phyloP scores from a whole-genome alignment of 805 yeast species.

The Kuraishia cidri region DNA sequence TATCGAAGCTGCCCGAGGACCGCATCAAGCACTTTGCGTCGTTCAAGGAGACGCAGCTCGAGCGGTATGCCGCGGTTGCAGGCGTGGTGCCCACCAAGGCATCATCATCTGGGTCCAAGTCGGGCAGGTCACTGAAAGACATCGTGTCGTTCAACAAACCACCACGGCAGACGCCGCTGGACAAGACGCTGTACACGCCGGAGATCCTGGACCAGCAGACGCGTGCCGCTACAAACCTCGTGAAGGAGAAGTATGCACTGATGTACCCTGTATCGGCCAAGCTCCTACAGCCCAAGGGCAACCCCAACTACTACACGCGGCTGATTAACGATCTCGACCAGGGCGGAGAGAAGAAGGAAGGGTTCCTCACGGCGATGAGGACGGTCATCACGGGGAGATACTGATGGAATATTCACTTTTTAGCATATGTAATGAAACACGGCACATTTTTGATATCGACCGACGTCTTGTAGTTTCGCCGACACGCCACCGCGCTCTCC shows the following conservation, averaged over 20 bases:
- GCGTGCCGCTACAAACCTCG: conserved; percentile 45
- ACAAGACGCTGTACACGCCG: conserved; percentile 40
- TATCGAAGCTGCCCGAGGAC: conserved; percentile 63
- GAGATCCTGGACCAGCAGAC: conserved; percentile 43
- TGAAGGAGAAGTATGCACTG: conserved; percentile 51
- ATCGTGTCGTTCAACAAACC: conserved; percentile 24
- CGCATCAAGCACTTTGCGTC: conserved; percentile 60
- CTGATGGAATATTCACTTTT: conserved; percentile 9
- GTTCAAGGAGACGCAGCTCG: conserved; percentile 58
- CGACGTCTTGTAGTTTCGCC: conserved; percentile 11
- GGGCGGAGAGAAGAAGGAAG: conserved; percentile 61
- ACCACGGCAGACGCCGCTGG: conserved; percentile 27
- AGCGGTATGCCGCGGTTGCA: conserved; percentile 43
- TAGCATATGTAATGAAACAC: conserved; percentile 21
- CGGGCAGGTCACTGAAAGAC: conserved; percentile 17
- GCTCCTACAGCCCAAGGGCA: conserved; percentile 73
- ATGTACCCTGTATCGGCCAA: conserved; percentile 61
- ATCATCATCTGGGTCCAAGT: conserved; percentile 2
- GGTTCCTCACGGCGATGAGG: conserved; percentile 53
- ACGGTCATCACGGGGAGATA: conserved; percentile 72
- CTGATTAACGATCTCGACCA: conserved; percentile 54
- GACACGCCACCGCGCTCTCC: conserved; percentile 28
- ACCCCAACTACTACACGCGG: conserved; percentile 69
- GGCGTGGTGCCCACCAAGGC: conserved; percentile 29
- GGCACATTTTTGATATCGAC: conserved; percentile 9